Conservation (phyloP, 768 basidiomycete species). For the Leccinum arenicola region DNA sequence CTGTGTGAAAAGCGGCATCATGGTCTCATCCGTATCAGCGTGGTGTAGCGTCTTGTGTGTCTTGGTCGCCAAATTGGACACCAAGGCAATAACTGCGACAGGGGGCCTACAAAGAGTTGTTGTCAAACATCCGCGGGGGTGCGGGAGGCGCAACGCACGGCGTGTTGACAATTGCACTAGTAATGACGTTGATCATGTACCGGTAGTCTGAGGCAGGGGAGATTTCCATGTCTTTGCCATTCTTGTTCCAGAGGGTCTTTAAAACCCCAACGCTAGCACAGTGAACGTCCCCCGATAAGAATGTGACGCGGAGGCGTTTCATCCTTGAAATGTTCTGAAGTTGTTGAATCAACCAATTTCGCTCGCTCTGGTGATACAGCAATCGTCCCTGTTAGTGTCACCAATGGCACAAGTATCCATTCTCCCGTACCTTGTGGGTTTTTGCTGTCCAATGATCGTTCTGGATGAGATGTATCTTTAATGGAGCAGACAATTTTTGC, state of each 20-base stretch:
- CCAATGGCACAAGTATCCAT: not conserved
- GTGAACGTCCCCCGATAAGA: conserved; percentile 92
- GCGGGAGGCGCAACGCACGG: conserved; percentile 53
- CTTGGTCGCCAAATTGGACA: conserved; percentile 76
- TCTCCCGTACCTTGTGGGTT: conserved; percentile 58
- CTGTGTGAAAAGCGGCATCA: conserved; percentile 74
- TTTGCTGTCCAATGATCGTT: conserved; percentile 94
- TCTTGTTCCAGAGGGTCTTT: conserved; percentile 61
- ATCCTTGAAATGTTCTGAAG: conserved; percentile 68
- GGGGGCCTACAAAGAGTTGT: conserved; percentile 46
- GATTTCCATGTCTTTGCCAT: conserved; percentile 35
- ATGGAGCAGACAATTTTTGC: conserved; percentile 24
- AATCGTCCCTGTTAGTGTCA: not conserved
- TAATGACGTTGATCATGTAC: conserved; percentile 89
- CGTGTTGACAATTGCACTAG: conserved; percentile 96
- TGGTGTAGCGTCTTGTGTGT: conserved; percentile 84
- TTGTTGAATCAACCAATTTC: conserved; percentile 83
- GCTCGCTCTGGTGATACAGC: conserved; percentile 61
- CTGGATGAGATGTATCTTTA: conserved; percentile 55
- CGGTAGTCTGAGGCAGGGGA: conserved; percentile 63
- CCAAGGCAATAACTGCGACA: conserved; percentile 69
- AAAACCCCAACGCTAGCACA: conserved; percentile 81
- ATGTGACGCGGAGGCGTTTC: conserved; percentile 71
- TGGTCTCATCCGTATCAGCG: conserved; percentile 80
- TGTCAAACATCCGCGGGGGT: not conserved